These are phyloP conservation scores for Pyricularia sp. DNA, from an alignment of 2,329 filamentous ascomycete genomes.

Conservation along the genomic window DNA sequence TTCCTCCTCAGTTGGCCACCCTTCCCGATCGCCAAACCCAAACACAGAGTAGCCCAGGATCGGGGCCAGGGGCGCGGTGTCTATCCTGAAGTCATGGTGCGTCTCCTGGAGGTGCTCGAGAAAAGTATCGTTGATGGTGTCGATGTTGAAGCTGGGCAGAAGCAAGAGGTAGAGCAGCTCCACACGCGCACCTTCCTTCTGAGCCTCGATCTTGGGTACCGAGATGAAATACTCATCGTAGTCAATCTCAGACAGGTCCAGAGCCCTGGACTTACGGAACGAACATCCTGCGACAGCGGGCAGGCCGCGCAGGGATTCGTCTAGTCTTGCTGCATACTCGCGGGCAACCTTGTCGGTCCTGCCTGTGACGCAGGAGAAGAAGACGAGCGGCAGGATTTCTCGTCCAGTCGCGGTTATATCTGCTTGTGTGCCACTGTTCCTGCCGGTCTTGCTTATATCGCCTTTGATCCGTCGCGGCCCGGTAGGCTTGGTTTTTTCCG, in stretches of 20 bases:
- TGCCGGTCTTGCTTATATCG: conserved; percentile 22
- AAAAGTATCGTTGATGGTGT: conserved; percentile 82
- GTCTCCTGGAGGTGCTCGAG: conserved; percentile 83
- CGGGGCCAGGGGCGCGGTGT: conserved; percentile 69
- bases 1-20: conserved; percentile 83
- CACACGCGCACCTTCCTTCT: conserved; percentile 19
- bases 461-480: conserved; percentile 39
- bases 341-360: conserved; percentile 69
- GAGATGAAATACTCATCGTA: conserved; percentile 88
- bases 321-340: conserved; percentile 48
- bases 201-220: conserved; percentile 49
- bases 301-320: conserved; percentile 40
- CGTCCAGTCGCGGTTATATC: conserved; percentile 14
- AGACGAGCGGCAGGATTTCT: conserved; percentile 64
- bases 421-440: conserved; percentile 14
- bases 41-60: conserved; percentile 88
- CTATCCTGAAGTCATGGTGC: conserved; percentile 93
- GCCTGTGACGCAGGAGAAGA: conserved; percentile 83
- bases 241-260: conserved; percentile 79
- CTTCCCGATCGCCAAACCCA: conserved; percentile 83
- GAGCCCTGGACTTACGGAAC: conserved; percentile 51
- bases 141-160: conserved; percentile 89
- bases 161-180: conserved; percentile 77
- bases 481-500: conserved; percentile 17
- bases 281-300: conserved; percentile 21